phyloP scores from a whole-genome alignment of 345 rosid species.

The Pistacia atlantica region DNA sequence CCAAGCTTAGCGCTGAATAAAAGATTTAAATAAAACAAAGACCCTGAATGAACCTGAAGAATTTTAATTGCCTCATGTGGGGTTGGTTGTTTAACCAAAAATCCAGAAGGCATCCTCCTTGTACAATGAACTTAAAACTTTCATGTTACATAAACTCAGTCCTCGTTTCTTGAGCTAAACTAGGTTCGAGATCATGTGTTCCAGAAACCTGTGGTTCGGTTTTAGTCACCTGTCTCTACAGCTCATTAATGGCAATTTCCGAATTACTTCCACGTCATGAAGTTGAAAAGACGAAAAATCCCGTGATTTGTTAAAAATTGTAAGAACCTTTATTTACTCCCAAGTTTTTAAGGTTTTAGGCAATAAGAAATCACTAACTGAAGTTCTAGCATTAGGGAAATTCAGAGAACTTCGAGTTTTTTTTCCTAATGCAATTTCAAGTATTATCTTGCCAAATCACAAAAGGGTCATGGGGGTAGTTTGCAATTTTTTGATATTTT shows the following conservation, averaged over 20 bases:
- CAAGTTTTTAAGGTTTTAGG: too few species aligned
- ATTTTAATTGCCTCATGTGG: slow-evolving; percentile 11
- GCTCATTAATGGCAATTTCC: background rate
- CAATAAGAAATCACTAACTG: too few species aligned
- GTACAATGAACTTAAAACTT: background rate
- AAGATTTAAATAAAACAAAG: background rate
- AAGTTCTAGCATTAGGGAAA: too few species aligned
- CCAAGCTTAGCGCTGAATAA: background rate
- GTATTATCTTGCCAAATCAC: too few species aligned
- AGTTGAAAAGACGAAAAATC: background rate
- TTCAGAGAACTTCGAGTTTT: too few species aligned
- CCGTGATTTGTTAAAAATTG: background rate
- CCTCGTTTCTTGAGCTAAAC: background rate
- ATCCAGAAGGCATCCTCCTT: background rate
- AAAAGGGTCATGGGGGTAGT: too few species aligned
- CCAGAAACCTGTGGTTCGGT: too few species aligned
- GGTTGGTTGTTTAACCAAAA: background rate
- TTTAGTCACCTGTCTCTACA: too few species aligned
- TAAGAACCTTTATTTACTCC: too few species aligned
- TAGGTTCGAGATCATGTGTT: too few species aligned
- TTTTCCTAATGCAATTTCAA: too few species aligned
- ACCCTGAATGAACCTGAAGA: background rate
- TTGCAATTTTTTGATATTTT: too few species aligned
- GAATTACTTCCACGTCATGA: background rate
- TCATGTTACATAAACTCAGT: background rate